Conservation (phyloP, 2,329 filamentous ascomycete genomes). For the Aspergillus pseudoglaucus region DNA sequence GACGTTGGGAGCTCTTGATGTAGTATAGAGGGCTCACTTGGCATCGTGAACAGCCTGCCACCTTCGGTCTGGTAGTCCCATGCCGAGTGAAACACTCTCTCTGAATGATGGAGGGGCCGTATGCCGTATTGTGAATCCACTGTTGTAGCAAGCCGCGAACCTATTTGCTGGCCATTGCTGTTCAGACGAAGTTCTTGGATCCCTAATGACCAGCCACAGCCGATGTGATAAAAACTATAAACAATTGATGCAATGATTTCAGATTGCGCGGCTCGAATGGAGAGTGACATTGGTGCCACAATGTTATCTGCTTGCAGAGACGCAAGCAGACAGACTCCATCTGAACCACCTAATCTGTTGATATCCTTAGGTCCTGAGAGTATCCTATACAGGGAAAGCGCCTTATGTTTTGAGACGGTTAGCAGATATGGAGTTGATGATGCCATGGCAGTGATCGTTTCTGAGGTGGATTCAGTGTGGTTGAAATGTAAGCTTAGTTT, state of each 20-base stretch:
- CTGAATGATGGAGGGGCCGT: slow-evolving; percentile 9
- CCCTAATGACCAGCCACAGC: slow-evolving; percentile 79
- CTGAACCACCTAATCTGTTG: slow-evolving; percentile 4
- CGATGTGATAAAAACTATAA: slow-evolving; percentile 70
- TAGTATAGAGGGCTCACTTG: slow-evolving; percentile 23
- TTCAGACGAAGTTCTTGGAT: slow-evolving; percentile 81
- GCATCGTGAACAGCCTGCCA: slow-evolving; percentile 8
- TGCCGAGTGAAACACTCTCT: slow-evolving; percentile 7
- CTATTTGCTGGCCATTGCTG: slow-evolving; percentile 37
- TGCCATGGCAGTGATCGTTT: slow-evolving; percentile 63
- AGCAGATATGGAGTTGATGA: slow-evolving; percentile 69
- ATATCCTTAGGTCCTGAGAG: slow-evolving; percentile 3
- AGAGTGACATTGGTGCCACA: slow-evolving; percentile 72
- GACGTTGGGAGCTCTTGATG: slow-evolving; percentile 50
- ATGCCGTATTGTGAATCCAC: slow-evolving; percentile 33
- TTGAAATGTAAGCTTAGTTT: slow-evolving; percentile 49
- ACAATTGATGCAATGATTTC: slow-evolving; percentile 76
- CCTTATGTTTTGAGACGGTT: slow-evolving; percentile 67
- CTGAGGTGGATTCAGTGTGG: slow-evolving; percentile 57
- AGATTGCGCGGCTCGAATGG: slow-evolving; percentile 60
- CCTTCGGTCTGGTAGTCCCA: slow-evolving; percentile 18
- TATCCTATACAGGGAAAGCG: slow-evolving; percentile 71
- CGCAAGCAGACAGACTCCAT: slow-evolving; percentile 54
- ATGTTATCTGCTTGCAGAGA: slow-evolving; percentile 76
- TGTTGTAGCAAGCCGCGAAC: slow-evolving; percentile 34